Evolutionary conservation across 2,329 filamentous ascomycete species (phyloP), one percentile per base, ranked within the genome.

Genomic region (Pochonia chlamydosporia): DNA sequence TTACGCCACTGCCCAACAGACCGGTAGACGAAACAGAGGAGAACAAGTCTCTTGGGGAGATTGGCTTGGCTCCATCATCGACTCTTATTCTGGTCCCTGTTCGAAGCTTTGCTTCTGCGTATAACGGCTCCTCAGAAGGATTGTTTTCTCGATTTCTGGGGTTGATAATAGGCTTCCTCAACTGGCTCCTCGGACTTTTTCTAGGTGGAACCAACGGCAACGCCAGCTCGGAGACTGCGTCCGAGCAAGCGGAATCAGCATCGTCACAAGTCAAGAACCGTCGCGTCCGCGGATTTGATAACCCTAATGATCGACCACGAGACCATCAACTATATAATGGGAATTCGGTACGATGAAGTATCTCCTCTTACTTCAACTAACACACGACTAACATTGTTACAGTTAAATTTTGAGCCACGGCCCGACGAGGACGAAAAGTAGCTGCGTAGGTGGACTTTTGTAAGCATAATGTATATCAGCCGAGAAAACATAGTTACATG

Each of bases 271-370:
- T 55, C 13, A 59, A 53, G 18, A 53, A 54, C 26, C 47, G 50
- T 21, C 58, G 59, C 35, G 58, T 55, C 44, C 60, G 43, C 39
- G 52, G 61, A 44, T 60, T 61, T 51, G 56, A 63, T 53, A 78
- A 83, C 49, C 70, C 75, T 33, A 69, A 75, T 18, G 71, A 78
- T 51, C 70, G 74, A 33, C 72, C 73, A 45, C 67, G 78, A 47
- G 75, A 84, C 52, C 77, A 82, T 39, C 85, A 95, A 59, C 78
- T 95, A 40, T 96, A 96, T 62, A 96, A 96, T 59, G 91, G 91
- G 1, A 96, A 96, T 60, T 88, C 88, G 62, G 87, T 91, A 72
- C 66, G 80, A 69, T 21, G 33, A 2, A 18, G 18, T 23, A 13
- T 6, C 7, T 4, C 7, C 6, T 24, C n/a, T 23, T 23, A 11